Base-by-base conservation (phyloP, 2,329 filamentous ascomycete species). In the Ustilaginoidea virens region DNA sequence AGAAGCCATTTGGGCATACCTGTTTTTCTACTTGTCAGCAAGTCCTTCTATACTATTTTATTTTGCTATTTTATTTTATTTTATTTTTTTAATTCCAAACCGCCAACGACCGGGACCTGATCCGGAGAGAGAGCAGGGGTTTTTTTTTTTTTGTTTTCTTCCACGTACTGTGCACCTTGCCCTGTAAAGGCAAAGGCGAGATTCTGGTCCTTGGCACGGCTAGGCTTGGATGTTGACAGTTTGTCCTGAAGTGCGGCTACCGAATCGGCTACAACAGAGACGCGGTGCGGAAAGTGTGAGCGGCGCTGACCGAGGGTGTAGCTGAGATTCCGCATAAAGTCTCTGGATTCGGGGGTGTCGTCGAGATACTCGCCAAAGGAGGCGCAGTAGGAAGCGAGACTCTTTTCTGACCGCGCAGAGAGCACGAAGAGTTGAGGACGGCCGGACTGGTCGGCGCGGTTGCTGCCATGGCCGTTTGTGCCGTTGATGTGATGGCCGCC, bases 81-180 rank as follows among this genome's bases (percentile, higher is more conserved):
- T n/a, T n/a, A n/a, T n/a, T n/a, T n/a, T n/a, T n/a, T n/a, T n/a
- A n/a, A n/a, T n/a, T n/a, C n/a, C n/a, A n/a, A n/a, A n/a, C n/a
- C n/a, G n/a, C n/a, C n/a, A n/a, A n/a, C n/a, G n/a, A n/a, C n/a
- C n/a, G n/a, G n/a, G n/a, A n/a, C n/a, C n/a, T n/a, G n/a, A n/a
- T n/a, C n/a, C n/a, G n/a, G n/a, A n/a, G n/a, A n/a, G n/a, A n/a
- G n/a, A n/a, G n/a, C n/a, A n/a, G n/a, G n/a, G n/a, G n/a, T n/a
- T n/a, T n/a, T n/a, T n/a, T n/a, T n/a, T n/a, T n/a, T n/a, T n/a
- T n/a, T n/a, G n/a, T n/a, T n/a, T n/a, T n/a, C n/a, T 34, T 13
- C 21, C 30, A 44, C 47, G 35, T 40, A 52, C 32, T 53, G 49
- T 5, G 48, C 48, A 5, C 50, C 50, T 26, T 52, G 49, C 11